These are phyloP conservation scores for Agaricus sinodeliciosus DNA, from an alignment of 768 basidiomycete species.

Conservation along the genomic window DNA sequence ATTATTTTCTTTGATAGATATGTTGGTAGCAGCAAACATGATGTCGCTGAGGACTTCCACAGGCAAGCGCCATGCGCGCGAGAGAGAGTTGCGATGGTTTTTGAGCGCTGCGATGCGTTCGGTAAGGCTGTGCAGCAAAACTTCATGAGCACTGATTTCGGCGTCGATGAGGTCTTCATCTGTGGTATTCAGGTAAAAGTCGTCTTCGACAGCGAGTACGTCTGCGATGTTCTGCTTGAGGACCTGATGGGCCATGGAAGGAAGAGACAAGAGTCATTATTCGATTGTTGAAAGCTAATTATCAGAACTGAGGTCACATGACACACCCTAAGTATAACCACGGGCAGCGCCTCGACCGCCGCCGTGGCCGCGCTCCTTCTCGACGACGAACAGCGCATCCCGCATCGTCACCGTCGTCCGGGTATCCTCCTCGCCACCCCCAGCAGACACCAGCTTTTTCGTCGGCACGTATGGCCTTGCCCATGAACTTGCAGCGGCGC, in stretches of 20 bases:
- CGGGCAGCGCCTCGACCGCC: conserved; percentile 72
- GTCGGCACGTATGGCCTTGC: conserved; percentile 51
- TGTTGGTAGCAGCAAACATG: conserved; percentile 1
- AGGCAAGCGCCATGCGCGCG: conserved; percentile 4
- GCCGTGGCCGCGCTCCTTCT: conserved; percentile 78
- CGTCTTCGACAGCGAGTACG: neutral
- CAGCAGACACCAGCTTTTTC: conserved; percentile 2
- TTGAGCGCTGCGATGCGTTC: conserved; percentile 6
- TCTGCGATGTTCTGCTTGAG: neutral
- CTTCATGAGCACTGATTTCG: neutral
- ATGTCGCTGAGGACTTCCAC: conserved; percentile 8
- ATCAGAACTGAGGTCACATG: neutral
- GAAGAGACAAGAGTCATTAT: neutral
- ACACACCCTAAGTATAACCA: conserved; percentile 29
- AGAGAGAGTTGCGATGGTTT: conserved; percentile 6
- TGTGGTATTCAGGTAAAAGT: neutral
- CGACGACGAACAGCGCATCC: conserved; percentile 83
- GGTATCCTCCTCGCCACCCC: conserved; percentile 16
- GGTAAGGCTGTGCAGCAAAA: neutral
- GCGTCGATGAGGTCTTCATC: neutral
- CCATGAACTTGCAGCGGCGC: conserved; percentile 36
- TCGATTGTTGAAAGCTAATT: neutral
- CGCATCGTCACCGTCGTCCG: conserved; percentile 62
- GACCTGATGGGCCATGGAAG: neutral
- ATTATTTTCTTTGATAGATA: conserved; percentile 7